Conservation (phyloP, 78 protist genomes). For the Speleostelium caveatum region DNA sequence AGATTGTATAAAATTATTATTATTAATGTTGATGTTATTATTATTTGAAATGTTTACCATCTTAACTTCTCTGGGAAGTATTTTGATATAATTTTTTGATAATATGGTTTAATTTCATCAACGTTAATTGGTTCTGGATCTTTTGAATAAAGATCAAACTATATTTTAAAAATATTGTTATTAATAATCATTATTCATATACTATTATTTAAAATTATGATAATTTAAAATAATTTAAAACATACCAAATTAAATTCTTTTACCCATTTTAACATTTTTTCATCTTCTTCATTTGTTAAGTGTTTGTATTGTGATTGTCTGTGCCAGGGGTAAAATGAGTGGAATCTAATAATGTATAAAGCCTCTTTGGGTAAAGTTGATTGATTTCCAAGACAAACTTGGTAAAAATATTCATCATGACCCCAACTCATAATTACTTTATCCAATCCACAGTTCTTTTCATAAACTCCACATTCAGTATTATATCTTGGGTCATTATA, state of each 20-base stretch:
- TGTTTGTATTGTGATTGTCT: constrained; percentile 74
- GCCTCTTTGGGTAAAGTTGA: constrained; percentile 87
- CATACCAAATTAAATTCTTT: constrained; percentile 81
- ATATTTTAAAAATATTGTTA: constrained; percentile 1
- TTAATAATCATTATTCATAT: constrained; percentile 35
- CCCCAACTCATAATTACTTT: constrained; percentile 92
- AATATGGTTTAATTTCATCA: constrained; percentile 84
- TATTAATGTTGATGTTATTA: not conserved
- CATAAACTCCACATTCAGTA: constrained; percentile 86
- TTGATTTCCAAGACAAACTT: constrained; percentile 57
- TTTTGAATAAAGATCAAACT: constrained; percentile 94
- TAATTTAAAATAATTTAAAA: not conserved
- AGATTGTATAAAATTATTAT: too few species aligned
- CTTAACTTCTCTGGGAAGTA: constrained; percentile 68
- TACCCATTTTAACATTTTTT: constrained; percentile 87
- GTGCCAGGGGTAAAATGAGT: constrained; percentile 96
- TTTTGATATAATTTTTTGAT: constrained; percentile 82
- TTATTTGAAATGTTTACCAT: too few species aligned
- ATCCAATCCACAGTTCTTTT: constrained; percentile 84
- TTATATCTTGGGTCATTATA: constrained; percentile 42
- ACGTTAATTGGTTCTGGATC: constrained; percentile 56
- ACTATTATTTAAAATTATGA: not conserved
- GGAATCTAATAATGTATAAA: constrained; percentile 88
- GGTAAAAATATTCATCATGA: constrained; percentile 92
- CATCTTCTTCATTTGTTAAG: constrained; percentile 77